These are phyloP conservation scores for Hippophae rhamnoides DNA, from an alignment of 306 rosid genomes.

Conservation along the genomic window DNA sequence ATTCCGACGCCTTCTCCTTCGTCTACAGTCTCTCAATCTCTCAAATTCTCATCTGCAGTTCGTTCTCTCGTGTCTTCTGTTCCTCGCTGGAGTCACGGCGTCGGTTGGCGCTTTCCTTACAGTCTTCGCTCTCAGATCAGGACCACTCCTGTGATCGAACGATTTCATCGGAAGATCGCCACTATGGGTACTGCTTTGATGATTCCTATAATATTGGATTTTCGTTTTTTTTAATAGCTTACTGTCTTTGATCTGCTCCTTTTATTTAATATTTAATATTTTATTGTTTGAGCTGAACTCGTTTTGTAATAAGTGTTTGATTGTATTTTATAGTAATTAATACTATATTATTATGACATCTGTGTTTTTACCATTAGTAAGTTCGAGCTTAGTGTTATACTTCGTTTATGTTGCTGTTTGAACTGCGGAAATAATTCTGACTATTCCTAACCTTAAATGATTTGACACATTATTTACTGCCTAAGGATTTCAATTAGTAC, in stretches of 20 bases:
- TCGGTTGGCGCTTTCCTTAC: slow-evolving; percentile 55
- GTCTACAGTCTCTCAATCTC: slow-evolving; percentile 24
- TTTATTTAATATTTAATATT: not conserved
- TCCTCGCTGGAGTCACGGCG: slow-evolving; percentile 67
- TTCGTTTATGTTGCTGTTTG: slow-evolving; percentile 5
- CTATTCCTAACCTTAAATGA: too few relatives aligned
- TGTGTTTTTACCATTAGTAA: too few relatives aligned
- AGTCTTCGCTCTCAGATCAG: slow-evolving; percentile 80
- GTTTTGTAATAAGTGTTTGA: slow-evolving; percentile 1
- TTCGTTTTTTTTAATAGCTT: not conserved
- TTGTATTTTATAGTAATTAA: not conserved
- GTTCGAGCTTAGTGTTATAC: not conserved
- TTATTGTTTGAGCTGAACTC: not conserved
- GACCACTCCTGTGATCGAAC: slow-evolving; percentile 67
- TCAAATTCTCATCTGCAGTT: slow-evolving; percentile 25
- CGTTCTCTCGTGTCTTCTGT: slow-evolving; percentile 28
- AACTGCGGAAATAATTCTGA: too few relatives aligned
- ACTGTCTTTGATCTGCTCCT: not conserved
- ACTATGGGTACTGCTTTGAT: slow-evolving; percentile 43
- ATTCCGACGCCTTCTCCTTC: slow-evolving; percentile 14
- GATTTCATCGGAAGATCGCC: slow-evolving; percentile 63
- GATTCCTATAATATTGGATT: slow-evolving; percentile 21
- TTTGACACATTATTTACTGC: too few relatives aligned
- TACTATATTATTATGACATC: not conserved
- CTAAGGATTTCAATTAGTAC: too few relatives aligned